Conservation (phyloP, 2,329 filamentous ascomycete species). For the Lecanicillium sp. region DNA sequence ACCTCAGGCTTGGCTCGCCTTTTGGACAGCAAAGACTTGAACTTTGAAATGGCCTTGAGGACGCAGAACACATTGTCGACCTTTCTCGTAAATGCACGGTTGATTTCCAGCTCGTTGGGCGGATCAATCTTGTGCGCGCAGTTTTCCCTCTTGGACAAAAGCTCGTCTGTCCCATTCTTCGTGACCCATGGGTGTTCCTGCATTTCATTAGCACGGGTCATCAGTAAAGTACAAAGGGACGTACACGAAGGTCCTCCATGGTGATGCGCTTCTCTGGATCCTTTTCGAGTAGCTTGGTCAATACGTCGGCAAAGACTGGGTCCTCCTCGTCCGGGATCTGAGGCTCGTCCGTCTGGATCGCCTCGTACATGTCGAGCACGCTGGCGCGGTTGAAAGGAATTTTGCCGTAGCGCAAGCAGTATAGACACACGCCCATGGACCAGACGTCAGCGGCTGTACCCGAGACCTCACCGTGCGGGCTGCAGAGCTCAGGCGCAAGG, state of each 20-base stretch:
- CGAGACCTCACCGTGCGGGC: slow-evolving; percentile 78
- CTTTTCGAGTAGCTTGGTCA: slow-evolving; percentile 72
- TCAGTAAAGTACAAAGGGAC: slow-evolving; percentile 24
- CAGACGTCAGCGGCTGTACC: slow-evolving; percentile 91
- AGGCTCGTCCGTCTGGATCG: slow-evolving; percentile 68
- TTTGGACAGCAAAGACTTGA: slow-evolving; percentile 64
- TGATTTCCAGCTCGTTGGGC: slow-evolving; percentile 85
- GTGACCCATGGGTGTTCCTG: slow-evolving; percentile 95
- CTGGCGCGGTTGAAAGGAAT: slow-evolving; percentile 79
- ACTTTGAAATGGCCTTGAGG: slow-evolving; percentile 85
- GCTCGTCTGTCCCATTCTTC: slow-evolving; percentile 65
- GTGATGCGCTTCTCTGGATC: slow-evolving; percentile 75
- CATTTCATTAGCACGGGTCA: slow-evolving; percentile 16
- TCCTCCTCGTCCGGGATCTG: slow-evolving; percentile 58
- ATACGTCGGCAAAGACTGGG: slow-evolving; percentile 66
- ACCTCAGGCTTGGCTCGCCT: slow-evolving; percentile 11
- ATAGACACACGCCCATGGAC: slow-evolving; percentile 96
- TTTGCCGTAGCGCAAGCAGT: slow-evolving; percentile 81
- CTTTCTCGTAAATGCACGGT: slow-evolving; percentile 82
- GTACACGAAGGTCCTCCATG: slow-evolving; percentile 75
- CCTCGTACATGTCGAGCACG: slow-evolving; percentile 82
- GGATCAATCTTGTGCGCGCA: slow-evolving; percentile 72
- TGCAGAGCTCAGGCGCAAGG: slow-evolving; percentile 85
- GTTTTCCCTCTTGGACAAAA: slow-evolving; percentile 81
- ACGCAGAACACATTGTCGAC: slow-evolving; percentile 83